Evolutionary conservation across 768 basidiomycete genomes (phyloP), one percentile per base, ranked within the genome.

Genomic region (Leccinum incarnatum): DNA sequence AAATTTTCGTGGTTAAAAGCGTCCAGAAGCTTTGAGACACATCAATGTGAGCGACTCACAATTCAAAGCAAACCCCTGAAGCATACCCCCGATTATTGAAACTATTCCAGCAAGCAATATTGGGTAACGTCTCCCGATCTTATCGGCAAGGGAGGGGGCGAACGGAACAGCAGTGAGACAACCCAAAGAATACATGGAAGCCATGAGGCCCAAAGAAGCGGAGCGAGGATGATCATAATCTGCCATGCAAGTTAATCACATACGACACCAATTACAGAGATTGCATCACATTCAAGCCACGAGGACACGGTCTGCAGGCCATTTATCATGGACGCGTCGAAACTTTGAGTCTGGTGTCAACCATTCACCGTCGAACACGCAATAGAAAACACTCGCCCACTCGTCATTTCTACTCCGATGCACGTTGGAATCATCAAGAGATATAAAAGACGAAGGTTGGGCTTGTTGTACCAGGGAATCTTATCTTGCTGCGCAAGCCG

Each of bases 181-280:
- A 7, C 86, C 86, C n/a, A 86, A 77, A 1, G 84, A 82, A 65
- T 85, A 86, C 65, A 84, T 78, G 2, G 83, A 74, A 14, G 79
- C n/a, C 57, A 60, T 48, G n/a, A 51, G 30, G 1, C 50, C 50
- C 29, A 51, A 21, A 3, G 50, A 51, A 51, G 50, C 19, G 7
- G 50, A 51, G 32, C n/a, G 50, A 30, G 50, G 50, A 32, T 51
- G 19, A 51, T 21, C 10, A 32, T n/a, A 51, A 12, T 51, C 50
- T 51, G 19, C 6, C 11, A 8, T 34, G n/a, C 19, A 5, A 19
- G 50, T 51, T 11, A 51, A 34, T 3, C 11, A 6, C 29, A n/a
- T 27, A n/a, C 19, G 6, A 29, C 50, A 30, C 12, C 50, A 9
- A 32, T 14, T 51, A 12, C 19, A 12, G 15, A 34, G 4, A 10